A percentile compares a stretch with the other conserved stretches of the same genome.
Conservation (phyloP, 768 basidiomycete genomes). For the Tylopilus sp. region DNA sequence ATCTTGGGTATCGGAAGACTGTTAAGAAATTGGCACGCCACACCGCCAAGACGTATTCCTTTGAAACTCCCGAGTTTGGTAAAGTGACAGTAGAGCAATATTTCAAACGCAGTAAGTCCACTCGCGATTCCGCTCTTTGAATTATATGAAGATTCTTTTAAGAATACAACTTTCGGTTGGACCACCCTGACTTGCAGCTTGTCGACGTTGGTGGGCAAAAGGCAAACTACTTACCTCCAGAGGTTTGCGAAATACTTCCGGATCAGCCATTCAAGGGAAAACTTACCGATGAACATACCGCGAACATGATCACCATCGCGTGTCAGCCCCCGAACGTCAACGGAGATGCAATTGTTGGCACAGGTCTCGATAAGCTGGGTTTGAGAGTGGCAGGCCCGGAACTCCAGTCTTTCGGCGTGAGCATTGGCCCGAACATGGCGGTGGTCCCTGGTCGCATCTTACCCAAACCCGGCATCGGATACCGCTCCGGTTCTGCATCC, state of each 20-base stretch:
- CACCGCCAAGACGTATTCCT: constrained; percentile 38
- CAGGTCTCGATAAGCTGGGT: constrained; percentile 44
- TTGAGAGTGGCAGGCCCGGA: constrained; percentile 33
- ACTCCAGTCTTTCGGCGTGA: constrained; percentile 43
- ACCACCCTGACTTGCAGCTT: constrained; percentile 39
- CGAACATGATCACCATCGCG: constrained; percentile 47
- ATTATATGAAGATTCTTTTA: neutral
- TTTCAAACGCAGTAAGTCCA: constrained; percentile 42
- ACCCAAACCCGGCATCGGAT: constrained; percentile 40
- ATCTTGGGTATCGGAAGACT: constrained; percentile 74
- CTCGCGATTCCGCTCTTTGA: neutral
- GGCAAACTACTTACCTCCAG: constrained; percentile 41
- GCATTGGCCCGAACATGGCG: constrained; percentile 47
- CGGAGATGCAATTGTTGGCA: constrained; percentile 39
- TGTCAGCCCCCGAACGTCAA: constrained; percentile 50
- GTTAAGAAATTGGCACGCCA: constrained; percentile 51
- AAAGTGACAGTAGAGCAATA: constrained; percentile 46
- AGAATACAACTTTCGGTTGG: constrained; percentile 44
- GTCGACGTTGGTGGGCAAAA: constrained; percentile 48
- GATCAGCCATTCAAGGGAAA: constrained; percentile 47
- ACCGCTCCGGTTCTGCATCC: constrained; percentile 28
- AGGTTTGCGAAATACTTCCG: constrained; percentile 47
- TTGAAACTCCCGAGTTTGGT: constrained; percentile 39
- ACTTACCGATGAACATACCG: constrained; percentile 51
- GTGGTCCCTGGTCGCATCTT: constrained; percentile 55